Conservation (phyloP, 352 stramenopile species). For the Albugo laibachii region DNA sequence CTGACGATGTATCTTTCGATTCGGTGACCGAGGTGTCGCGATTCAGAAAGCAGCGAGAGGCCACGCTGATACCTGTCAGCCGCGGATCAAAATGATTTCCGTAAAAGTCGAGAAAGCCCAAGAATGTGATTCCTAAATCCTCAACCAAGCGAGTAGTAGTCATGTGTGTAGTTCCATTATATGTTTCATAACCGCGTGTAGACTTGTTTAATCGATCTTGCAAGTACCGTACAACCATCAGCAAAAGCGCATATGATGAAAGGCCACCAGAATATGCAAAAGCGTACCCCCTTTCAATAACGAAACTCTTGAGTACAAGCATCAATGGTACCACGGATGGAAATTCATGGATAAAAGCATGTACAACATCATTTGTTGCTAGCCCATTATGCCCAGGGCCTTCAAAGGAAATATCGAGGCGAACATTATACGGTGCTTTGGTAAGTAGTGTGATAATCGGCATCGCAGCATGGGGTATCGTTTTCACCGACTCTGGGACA, state of each 20-base stretch:
- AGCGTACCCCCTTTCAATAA: constrained; percentile 83
- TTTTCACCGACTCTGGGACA: constrained; percentile 87
- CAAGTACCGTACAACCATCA: constrained; percentile 90
- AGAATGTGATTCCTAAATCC: constrained; percentile 89
- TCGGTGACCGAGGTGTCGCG: constrained; percentile 24
- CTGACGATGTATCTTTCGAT: constrained; percentile 1
- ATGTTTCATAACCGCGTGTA: constrained; percentile 38
- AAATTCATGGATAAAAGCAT: constrained; percentile 83
- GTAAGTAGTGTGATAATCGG: constrained; percentile 93
- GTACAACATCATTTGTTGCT: constrained; percentile 86
- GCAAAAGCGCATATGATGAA: constrained; percentile 88
- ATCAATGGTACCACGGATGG: constrained; percentile 89
- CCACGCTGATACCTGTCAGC: constrained; percentile 80
- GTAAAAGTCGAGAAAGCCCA: constrained; percentile 96
- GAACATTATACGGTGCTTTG: constrained; percentile 50
- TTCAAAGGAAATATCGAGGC: constrained; percentile 95
- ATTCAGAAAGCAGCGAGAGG: constrained; percentile 61
- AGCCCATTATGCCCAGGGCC: constrained; percentile 90
- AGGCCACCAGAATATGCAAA: constrained; percentile 93
- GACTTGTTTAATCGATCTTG: constrained; percentile 64
- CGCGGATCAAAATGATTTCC: constrained; percentile 86
- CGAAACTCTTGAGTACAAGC: constrained; percentile 91
- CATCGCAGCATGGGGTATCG: constrained; percentile 91
- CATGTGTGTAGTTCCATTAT: constrained; percentile 33
- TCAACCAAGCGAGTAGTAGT: constrained; percentile 8